Conservation (phyloP, 331 rosid genomes). For the Quercus phellos region DNA sequence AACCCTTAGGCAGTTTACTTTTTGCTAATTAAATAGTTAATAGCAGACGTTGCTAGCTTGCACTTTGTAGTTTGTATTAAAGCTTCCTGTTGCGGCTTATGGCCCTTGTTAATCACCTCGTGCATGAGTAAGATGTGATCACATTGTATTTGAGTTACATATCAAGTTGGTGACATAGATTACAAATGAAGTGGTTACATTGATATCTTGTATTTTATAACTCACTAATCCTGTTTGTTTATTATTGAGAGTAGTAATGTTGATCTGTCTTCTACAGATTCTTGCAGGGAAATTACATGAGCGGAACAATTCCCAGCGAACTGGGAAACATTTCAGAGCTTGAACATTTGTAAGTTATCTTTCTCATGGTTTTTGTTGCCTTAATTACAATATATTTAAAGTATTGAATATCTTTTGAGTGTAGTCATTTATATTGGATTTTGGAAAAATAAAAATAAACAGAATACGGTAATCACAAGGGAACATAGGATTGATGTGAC, state of each 20-base stretch:
- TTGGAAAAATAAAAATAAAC: too few relatives aligned
- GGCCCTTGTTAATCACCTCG: not conserved
- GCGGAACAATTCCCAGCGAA: conserved; percentile 78
- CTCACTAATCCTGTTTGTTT: conserved; percentile 9
- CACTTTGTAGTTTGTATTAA: not conserved
- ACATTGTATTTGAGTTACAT: not conserved
- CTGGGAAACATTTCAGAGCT: conserved; percentile 77
- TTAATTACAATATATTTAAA: conserved; percentile 2
- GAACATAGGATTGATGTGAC: too few relatives aligned
- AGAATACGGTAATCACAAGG: too few relatives aligned
- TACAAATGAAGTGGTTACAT: not conserved
- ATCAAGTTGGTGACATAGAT: not conserved
- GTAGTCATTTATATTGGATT: too few relatives aligned
- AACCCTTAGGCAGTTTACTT: not conserved
- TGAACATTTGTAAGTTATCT: conserved; percentile 61
- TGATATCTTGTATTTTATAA: not conserved
- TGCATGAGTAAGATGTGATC: not conserved
- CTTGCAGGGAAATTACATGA: conserved; percentile 92
- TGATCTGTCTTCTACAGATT: conserved; percentile 51
- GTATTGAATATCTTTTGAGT: not conserved
- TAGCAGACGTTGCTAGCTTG: not conserved
- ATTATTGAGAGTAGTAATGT: conserved; percentile 14
- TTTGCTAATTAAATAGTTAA: not conserved
- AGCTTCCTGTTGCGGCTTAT: not conserved
- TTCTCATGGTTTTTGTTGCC: conserved; percentile 7